phyloP scores from a whole-genome alignment of 2,329 filamentous ascomycete genomes.

The Diaporthe aspalathi region DNA sequence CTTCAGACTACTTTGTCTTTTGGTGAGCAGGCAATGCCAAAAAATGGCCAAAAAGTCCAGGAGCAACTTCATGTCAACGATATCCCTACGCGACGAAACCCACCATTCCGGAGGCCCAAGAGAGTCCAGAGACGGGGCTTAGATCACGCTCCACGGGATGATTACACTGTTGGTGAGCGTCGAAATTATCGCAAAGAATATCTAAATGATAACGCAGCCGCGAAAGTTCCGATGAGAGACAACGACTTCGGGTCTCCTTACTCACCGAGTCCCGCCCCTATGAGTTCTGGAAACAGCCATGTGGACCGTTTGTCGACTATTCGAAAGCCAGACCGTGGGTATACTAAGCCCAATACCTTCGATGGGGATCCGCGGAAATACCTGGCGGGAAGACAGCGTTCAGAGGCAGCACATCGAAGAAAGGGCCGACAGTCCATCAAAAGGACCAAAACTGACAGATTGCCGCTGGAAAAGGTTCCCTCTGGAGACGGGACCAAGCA shows the following conservation, averaged over 20 bases:
- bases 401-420: constrained; percentile 34
- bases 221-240: neutral
- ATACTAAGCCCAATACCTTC: neutral
- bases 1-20: constrained; percentile 18
- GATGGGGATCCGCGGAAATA: constrained; percentile 38
- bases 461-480: constrained; percentile 44
- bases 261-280: neutral
- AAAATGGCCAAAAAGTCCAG: neutral
- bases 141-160: neutral
- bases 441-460: constrained; percentile 42
- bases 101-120: constrained; percentile 31
- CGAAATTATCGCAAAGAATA: neutral
- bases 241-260: neutral
- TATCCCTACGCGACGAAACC: constrained; percentile 14
- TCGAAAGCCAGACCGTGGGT: neutral
- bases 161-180: neutral
- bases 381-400: constrained; percentile 42
- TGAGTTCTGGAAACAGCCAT: neutral
- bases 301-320: neutral
- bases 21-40: neutral
- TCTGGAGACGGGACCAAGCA: constrained; percentile 33
- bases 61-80: constrained; percentile 23
- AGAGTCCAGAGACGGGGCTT: constrained; percentile 26
- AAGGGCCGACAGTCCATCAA: constrained; percentile 38
- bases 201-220: neutral